Percentiles rank a stretch among this genome's conserved stretches.
These are phyloP conservation scores for Diphasiastrum complanatum DNA, from an alignment of 83 land plant species.

Conservation along the genomic window DNA sequence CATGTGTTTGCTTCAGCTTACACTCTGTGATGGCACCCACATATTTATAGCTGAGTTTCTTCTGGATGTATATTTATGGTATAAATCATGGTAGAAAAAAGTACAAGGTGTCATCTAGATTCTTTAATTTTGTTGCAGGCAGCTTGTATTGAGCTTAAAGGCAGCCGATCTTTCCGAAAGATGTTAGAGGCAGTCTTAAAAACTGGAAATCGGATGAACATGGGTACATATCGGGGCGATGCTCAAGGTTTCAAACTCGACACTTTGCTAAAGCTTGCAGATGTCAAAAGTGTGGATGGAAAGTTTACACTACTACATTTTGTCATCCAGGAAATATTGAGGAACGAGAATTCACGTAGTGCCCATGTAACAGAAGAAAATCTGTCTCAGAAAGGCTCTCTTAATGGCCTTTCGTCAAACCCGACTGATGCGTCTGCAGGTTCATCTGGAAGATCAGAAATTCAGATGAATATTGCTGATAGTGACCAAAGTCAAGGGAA, in stretches of 20 bases:
- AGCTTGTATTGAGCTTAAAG: conserved; percentile 76
- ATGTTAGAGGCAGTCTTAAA: conserved; percentile 71
- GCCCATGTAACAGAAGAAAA: conserved; percentile 25
- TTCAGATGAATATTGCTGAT: conserved; percentile 14
- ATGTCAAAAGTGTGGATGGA: conserved; percentile 76
- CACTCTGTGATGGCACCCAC: too few species aligned
- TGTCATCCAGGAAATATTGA: conserved; percentile 65
- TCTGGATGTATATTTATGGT: background rate
- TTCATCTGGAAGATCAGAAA: conserved; percentile 3
- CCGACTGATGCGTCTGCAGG: background rate
- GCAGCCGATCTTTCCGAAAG: conserved; percentile 60
- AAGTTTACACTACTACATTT: conserved; percentile 81
- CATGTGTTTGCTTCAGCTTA: too few species aligned
- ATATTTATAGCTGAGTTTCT: background rate
- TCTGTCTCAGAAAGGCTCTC: background rate
- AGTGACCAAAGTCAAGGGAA: conserved; percentile 27
- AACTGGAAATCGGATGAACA: conserved; percentile 79
- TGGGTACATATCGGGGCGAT: conserved; percentile 68
- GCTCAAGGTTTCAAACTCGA: conserved; percentile 84
- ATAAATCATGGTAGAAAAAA: background rate
- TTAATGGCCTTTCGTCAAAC: conserved; percentile 6
- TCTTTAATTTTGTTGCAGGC: conserved; percentile 42
- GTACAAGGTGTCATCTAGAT: background rate
- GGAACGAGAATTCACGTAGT: conserved; percentile 42
- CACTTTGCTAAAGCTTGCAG: conserved; percentile 64